Evolutionary conservation across 2,329 filamentous ascomycete genomes (phyloP).

Genomic region (Dendrostoma leiphaemia): DNA sequence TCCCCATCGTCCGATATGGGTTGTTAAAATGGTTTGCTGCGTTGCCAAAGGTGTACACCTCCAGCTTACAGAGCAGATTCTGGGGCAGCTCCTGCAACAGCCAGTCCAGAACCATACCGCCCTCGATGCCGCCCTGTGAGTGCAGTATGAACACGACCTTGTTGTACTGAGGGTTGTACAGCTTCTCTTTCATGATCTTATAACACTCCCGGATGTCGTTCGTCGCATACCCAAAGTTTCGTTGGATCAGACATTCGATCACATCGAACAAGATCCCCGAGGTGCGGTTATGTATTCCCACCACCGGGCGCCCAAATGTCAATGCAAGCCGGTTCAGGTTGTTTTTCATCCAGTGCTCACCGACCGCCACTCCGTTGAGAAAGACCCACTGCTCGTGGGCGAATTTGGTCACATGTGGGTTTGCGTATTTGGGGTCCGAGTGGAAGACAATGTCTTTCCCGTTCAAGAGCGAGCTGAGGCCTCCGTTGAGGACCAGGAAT

Average conservation of each 20-base stretch:
- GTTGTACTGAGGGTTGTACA: conserved; percentile 59
- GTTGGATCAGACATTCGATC: conserved; percentile 73
- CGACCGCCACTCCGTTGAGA: conserved; percentile 68
- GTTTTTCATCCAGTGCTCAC: conserved; percentile 64
- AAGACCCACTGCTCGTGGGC: conserved; percentile 74
- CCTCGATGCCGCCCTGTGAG: conserved; percentile 75
- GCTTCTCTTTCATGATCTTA: conserved; percentile 57
- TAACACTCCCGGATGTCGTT: conserved; percentile 64
- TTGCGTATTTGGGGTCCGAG: conserved; percentile 53
- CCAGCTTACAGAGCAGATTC: conserved; percentile 64
- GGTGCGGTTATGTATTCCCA: conserved; percentile 75
- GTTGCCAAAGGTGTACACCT: conserved; percentile 76
- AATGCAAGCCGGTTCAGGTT: conserved; percentile 70
- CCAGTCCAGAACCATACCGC: conserved; percentile 72
- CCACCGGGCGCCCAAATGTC: conserved; percentile 69
- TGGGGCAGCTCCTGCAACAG: conserved; percentile 69
- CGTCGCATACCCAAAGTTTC: conserved; percentile 72
- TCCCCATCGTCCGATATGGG: conserved; percentile 53
- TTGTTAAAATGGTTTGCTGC: conserved; percentile 83
- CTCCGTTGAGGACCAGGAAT: conserved; percentile 50
- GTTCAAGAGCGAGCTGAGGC: conserved; percentile 53
- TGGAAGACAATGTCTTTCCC: conserved; percentile 46
- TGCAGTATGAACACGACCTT: conserved; percentile 76
- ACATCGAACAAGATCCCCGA: conserved; percentile 74
- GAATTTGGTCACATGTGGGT: conserved; percentile 42